Evolutionary conservation across 495 filamentous ascomycete genomes (phyloP), one percentile per base, ranked within the genome.

Genomic region (Aspergillus hancockii): DNA sequence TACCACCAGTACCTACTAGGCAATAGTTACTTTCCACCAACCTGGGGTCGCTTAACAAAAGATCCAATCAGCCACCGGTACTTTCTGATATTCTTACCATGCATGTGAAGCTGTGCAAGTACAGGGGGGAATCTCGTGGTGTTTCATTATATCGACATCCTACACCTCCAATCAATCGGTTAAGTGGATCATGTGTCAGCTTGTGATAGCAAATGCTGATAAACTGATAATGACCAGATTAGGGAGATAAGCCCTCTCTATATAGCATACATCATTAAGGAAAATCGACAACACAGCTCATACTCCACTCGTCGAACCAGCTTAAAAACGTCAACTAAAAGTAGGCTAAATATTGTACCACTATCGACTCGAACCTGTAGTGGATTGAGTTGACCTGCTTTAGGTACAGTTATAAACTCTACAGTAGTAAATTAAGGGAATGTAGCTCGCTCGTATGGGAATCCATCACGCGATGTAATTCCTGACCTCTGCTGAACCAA

Each of bases 171-270:
- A n/a, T 7, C 43, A 47, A 47, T 47, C 6, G 22, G 8, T 22
- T 19, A 23, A 22, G 43, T 47, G 43, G 43, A 47, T 22, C 19
- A 47, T 2, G n/a, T 45, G 41, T 45, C 18, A 36, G 8, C 18
- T 8, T n/a, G 8, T 45, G 41, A 45, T 45, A 45, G 41, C 16
- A 18, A 21, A 23, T 10, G 16, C 43, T 47, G 43, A 47, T 47
- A 47, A 47, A 47, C 43, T 47, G 43, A 47, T 47, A 47, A 8
- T 23, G 9, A 36, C 34, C 8, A 41, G 43, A 47, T 47, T 47
- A 23, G 19, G 8, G 43, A 47, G 38, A 41, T 41, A 41, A 41
- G 38, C 38, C 13, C 34, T 1, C 34, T 9, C 8, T 28, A 28
- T 7, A 28, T 28, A 28, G 3, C 3, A 7, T 28, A 28, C 25